These are phyloP conservation scores for Pisolithus sp. DNA, from an alignment of 768 basidiomycete genomes.

Conservation along the genomic window DNA sequence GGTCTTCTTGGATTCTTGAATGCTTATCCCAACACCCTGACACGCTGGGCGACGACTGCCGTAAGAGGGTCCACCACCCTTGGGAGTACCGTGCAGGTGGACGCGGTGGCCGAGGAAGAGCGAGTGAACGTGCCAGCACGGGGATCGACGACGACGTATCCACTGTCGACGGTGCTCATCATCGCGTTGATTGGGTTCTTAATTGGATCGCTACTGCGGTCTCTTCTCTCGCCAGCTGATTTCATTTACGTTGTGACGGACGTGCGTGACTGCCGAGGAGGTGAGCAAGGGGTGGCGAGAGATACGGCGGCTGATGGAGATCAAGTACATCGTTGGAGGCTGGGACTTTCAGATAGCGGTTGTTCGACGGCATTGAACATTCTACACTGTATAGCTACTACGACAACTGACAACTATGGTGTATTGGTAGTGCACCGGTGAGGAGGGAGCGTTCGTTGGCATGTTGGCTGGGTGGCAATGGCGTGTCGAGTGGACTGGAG, in stretches of 20 bases:
- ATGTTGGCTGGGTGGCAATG: not conserved
- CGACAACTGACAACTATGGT: too few relatives aligned
- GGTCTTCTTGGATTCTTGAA: conserved; percentile 58
- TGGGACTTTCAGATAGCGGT: conserved; percentile 88
- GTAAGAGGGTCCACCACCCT: conserved; percentile 18
- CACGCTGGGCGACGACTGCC: conserved; percentile 39
- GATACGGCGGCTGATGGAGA: conserved; percentile 72
- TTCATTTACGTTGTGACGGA: conserved; percentile 77
- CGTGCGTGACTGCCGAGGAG: conserved; percentile 45
- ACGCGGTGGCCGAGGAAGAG: conserved; percentile 15
- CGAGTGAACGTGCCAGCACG: not conserved
- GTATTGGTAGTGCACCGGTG: too few relatives aligned
- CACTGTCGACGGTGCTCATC: conserved; percentile 56
- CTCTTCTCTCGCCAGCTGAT: conserved; percentile 84
- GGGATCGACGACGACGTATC: conserved; percentile 23
- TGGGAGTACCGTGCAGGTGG: conserved; percentile 19
- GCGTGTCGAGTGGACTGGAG: not conserved
- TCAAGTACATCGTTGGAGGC: conserved; percentile 74
- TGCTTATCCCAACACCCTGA: conserved; percentile 51
- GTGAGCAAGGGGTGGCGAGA: conserved; percentile 70
- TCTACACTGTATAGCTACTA: not conserved
- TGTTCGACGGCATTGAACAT: conserved; percentile 57
- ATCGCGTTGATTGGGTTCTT: conserved; percentile 85
- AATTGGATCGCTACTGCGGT: conserved; percentile 84
- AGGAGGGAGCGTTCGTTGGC: too few relatives aligned